These are phyloP conservation scores for Basidioascus undulatus DNA, from an alignment of 768 basidiomycete genomes.

Conservation along the genomic window DNA sequence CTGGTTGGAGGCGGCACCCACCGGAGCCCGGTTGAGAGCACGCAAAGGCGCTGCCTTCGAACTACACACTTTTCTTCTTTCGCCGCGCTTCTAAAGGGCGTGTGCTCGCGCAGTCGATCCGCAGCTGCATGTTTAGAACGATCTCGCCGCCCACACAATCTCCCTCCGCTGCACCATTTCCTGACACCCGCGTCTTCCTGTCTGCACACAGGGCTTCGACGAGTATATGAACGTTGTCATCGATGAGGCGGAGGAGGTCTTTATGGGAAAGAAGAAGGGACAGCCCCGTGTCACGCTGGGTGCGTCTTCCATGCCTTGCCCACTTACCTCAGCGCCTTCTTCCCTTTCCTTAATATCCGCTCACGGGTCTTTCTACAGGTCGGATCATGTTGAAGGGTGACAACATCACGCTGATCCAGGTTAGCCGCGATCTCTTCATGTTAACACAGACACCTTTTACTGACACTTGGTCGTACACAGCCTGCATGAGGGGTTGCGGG, in stretches of 20 bases:
- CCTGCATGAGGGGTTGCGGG: too few species aligned
- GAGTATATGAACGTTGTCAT: conserved; percentile 98
- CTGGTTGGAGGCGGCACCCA: too few species aligned
- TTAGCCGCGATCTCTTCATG: too few species aligned
- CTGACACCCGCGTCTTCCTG: background rate
- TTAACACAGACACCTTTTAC: too few species aligned
- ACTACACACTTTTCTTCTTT: too few species aligned
- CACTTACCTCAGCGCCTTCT: background rate
- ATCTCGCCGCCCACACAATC: too few species aligned
- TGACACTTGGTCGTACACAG: too few species aligned
- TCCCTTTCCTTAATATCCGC: background rate
- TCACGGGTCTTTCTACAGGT: conserved; percentile 26
- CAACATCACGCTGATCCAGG: conserved; percentile 93
- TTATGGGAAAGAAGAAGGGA: conserved; percentile 25
- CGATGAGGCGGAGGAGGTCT: conserved; percentile 81
- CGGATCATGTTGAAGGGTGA: conserved; percentile 92
- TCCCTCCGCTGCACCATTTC: too few species aligned
- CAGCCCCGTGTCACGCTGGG: conserved; percentile 68
- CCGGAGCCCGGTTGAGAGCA: too few species aligned
- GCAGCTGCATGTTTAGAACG: too few species aligned
- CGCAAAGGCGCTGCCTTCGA: too few species aligned
- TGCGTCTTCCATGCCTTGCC: conserved; percentile 18
- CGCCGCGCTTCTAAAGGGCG: background rate
- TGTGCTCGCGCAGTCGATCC: background rate
- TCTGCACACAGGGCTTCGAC: conserved; percentile 60